phyloP scores from a whole-genome alignment of 2,329 filamentous ascomycete species.

The Phaeosphaeria sp. region DNA sequence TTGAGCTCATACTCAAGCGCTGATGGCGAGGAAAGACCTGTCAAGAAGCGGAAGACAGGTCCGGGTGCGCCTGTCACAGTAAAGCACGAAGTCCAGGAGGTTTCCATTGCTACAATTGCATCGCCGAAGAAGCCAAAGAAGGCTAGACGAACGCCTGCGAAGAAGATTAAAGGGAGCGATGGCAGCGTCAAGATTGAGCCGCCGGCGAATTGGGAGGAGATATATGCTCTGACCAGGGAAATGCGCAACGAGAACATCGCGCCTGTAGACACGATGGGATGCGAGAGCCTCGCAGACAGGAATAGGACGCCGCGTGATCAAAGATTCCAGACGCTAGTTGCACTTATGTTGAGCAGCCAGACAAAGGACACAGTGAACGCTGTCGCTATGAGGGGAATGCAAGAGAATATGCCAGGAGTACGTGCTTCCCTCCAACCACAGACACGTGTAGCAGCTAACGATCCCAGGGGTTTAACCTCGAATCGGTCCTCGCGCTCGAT shows the following conservation, averaged over 20 bases:
- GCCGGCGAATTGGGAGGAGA: conserved; percentile 81
- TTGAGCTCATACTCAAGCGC: conserved; percentile 41
- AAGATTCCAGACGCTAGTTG: conserved; percentile 84
- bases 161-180: conserved; percentile 37
- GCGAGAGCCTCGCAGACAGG: conserved; percentile 74
- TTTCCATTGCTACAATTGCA: conserved; percentile 19
- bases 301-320: conserved; percentile 61
- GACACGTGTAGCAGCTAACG: conserved; percentile 11
- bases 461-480: conserved; percentile 67
- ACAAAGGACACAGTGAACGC: conserved; percentile 93
- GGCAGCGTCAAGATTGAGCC: conserved; percentile 60
- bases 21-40: conserved; percentile 24
- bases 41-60: conserved; percentile 58
- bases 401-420: conserved; percentile 71
- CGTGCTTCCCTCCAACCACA: conserved; percentile 1
- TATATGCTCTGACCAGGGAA: conserved; percentile 77
- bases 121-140: conserved; percentile 43
- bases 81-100: conserved; percentile 39
- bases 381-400: conserved; percentile 78
- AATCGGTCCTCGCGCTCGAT: conserved; percentile 77
- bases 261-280: conserved; percentile 97
- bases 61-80: conserved; percentile 38
- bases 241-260: conserved; percentile 79
- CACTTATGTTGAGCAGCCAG: conserved; percentile 90
- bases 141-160: conserved; percentile 47